Evolutionary conservation across 1,284 basidiomycete genomes (phyloP).

Genomic region (Anthracocystis panici-leucophaei): DNA sequence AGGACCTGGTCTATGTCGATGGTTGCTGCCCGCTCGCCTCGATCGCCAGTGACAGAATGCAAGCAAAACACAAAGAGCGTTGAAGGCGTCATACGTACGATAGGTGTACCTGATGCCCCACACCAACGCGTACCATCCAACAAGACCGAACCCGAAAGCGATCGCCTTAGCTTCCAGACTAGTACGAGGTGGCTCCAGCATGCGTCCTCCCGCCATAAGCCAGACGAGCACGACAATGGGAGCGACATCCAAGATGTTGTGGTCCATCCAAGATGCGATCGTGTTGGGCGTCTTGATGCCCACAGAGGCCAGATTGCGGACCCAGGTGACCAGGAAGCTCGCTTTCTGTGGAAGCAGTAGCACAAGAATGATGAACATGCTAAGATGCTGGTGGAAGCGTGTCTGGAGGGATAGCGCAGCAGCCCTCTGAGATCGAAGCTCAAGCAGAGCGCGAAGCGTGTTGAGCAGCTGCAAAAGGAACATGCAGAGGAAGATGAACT

Average conservation of each 20-base stretch:
- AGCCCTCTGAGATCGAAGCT: constrained; percentile 14
- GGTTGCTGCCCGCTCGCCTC: constrained; percentile 15
- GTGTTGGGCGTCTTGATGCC: constrained; percentile 66
- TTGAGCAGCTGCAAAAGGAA: constrained; percentile 79
- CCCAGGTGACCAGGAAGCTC: constrained; percentile 88
- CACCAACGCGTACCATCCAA: constrained; percentile 40
- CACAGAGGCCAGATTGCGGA: constrained; percentile 75
- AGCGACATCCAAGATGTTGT: constrained; percentile 77
- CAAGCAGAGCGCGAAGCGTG: constrained; percentile 59
- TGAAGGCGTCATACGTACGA: constrained; percentile 44
- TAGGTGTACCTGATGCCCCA: constrained; percentile 57
- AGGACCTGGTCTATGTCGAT: not conserved
- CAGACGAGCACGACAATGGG: constrained; percentile 76
- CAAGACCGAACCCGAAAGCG: constrained; percentile 25
- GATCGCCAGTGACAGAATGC: constrained; percentile 39
- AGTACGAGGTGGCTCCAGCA: constrained; percentile 34
- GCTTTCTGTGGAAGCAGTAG: constrained; percentile 84
- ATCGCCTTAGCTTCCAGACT: constrained; percentile 23
- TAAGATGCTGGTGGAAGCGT: constrained; percentile 72
- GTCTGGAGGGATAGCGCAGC: constrained; percentile 40
- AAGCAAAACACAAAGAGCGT: constrained; percentile 25
- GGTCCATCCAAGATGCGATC: constrained; percentile 72
- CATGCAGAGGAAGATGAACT: constrained; percentile 85
- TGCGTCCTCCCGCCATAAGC: constrained; percentile 48
- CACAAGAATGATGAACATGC: constrained; percentile 80